Base-by-base conservation (phyloP, 805 yeast genomes). In the Kurtzmaniella fragi region DNA sequence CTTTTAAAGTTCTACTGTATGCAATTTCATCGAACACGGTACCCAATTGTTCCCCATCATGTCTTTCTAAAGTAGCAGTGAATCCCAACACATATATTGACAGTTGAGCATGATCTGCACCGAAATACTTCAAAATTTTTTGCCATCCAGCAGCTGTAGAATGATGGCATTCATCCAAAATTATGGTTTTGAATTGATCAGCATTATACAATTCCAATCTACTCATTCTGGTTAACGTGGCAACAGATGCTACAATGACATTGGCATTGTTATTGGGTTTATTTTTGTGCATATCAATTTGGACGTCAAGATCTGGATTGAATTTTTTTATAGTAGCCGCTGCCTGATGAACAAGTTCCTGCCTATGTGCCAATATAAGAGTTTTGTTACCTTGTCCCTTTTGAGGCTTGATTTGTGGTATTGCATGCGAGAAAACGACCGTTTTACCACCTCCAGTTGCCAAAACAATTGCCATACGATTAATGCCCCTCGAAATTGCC, bases 391-490 rank as follows among this genome's bases (percentile, higher is more conserved):
- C 70, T 20, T 54, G 42, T 2, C 46, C 45, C 0, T 47, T 38
- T 3, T 43, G 32, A 0, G 73, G 70, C 31, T 52, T 43, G 5
- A 77, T 56, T 31, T 62, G 52, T 0, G 77, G 71, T 2, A 84
- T 73, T 31, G 83, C 47, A 45, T 73, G 73, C 0, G 84, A 59
- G 53, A 87, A 84, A 1, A 86, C 79, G 10, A 88, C 87, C 0
- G 97, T 90, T 51, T 90, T 90, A 4, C 98, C 98, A 10, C 95
- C 93, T 0, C 98, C 98, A 0, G 98, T 91, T 11, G 96, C 95
- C 29, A 90, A 58, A 23, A 88, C 83, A 2, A 88, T 89, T 0
- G 91, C 96, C 0, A 88, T 75, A 35, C 93, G 66, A 14, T 70
- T 59, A 2, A 59, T 48, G 1, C 82, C 80, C 2, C 48, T 25